phyloP scores from a whole-genome alignment of 2,329 filamentous ascomycete species.

The Colletotrichum falcatum region DNA sequence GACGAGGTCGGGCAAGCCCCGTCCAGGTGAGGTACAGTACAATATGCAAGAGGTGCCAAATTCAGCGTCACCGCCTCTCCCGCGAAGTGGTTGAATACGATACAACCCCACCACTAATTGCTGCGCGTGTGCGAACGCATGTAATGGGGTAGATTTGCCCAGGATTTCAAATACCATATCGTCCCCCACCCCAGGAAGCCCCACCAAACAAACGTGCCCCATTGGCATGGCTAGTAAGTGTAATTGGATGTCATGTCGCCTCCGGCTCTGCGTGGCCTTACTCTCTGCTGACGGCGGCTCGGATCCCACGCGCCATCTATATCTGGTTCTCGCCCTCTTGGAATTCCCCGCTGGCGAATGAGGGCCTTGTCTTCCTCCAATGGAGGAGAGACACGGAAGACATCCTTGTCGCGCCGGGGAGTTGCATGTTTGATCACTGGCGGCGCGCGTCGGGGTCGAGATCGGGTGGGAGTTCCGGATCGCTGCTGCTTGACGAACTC shows the following conservation, averaged over 20 bases:
- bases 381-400: constrained; percentile 20
- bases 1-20: not conserved
- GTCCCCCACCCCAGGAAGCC: not conserved
- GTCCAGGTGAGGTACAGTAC: constrained; percentile 9
- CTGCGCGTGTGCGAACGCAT: not conserved
- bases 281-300: not conserved
- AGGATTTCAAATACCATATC: constrained; percentile 35
- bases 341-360: constrained; percentile 22
- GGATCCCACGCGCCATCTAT: constrained; percentile 5
- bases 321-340: not conserved
- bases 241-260: not conserved
- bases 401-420: not conserved
- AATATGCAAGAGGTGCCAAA: constrained; percentile 22
- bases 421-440: constrained; percentile 28
- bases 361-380: constrained; percentile 18
- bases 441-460: constrained; percentile 13
- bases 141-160: not conserved
- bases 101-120: constrained; percentile 21
- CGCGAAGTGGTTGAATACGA: not conserved
- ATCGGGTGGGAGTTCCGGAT: constrained; percentile 19
- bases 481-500: not conserved
- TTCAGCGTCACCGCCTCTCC: constrained; percentile 30
- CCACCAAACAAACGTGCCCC: not conserved
- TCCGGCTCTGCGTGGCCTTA: not conserved
- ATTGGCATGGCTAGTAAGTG: constrained; percentile 1